Conservation (phyloP, 306 rosid species). For the Vicia villosa region DNA sequence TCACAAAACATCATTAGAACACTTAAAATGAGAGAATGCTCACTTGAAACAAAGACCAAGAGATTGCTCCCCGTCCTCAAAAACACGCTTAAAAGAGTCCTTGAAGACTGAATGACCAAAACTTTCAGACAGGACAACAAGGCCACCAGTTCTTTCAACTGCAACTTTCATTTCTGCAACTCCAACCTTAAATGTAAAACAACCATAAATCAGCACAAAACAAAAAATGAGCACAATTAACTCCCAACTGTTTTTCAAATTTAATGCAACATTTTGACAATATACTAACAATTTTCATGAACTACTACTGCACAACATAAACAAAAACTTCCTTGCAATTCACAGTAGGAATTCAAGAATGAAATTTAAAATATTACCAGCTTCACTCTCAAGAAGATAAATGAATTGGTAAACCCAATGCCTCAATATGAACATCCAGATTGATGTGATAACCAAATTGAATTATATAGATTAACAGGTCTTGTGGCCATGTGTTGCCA, state of each 20-base stretch:
- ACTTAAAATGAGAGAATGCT: conserved; percentile 43
- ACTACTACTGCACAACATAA: background rate
- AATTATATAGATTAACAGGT: conserved; percentile 23
- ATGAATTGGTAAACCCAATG: background rate
- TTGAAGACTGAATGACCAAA: conserved; percentile 98
- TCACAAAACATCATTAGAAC: conserved; percentile 17
- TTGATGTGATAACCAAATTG: conserved; percentile 5
- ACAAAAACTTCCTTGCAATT: conserved; percentile 17
- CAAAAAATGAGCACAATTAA: conserved; percentile 20
- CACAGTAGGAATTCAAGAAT: conserved; percentile 13
- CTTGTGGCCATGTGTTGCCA: conserved; percentile 12
- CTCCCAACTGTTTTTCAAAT: conserved; percentile 26
- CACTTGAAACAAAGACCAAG: conserved; percentile 97
- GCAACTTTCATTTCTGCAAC: conserved; percentile 98
- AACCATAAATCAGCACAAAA: conserved; percentile 41
- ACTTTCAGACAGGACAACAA: conserved; percentile 91
- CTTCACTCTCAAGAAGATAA: conserved; percentile 8
- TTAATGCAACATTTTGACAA: conserved; percentile 28
- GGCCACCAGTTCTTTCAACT: conserved; percentile 94
- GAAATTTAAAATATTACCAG: conserved; percentile 22
- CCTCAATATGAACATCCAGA: conserved; percentile 19
- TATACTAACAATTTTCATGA: conserved; percentile 12
- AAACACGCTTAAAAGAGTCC: conserved; percentile 89
- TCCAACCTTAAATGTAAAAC: conserved; percentile 70
- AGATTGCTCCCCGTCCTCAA: conserved; percentile 92